A percentile compares a stretch with the other conserved stretches of the same genome.
These are phyloP conservation scores for Lactarius pseudohatsudake DNA, from an alignment of 768 basidiomycete species.

Conservation along the genomic window DNA sequence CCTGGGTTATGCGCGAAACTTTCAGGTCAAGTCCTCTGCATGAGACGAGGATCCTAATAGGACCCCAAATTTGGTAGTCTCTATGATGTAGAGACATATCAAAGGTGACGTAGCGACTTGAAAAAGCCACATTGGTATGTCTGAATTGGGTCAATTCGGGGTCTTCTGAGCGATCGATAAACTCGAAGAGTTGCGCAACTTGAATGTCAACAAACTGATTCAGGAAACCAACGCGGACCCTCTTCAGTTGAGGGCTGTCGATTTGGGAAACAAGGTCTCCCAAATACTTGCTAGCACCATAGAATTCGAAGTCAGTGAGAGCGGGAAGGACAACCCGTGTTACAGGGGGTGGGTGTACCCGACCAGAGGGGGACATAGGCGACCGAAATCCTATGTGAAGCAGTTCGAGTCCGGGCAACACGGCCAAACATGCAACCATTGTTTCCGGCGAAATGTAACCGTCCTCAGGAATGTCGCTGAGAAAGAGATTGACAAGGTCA, in stretches of 20 bases:
- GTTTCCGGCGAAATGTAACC: neutral
- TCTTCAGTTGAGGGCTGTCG: neutral
- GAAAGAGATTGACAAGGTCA: neutral
- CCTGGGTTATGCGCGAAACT: neutral
- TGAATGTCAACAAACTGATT: neutral
- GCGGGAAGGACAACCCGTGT: neutral
- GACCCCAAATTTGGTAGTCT: neutral
- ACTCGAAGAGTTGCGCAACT: neutral
- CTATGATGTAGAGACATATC: neutral
- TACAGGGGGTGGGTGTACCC: neutral
- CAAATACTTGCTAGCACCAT: conserved; percentile 5
- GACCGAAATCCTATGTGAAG: neutral
- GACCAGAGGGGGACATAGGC: neutral
- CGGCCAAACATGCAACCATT: neutral
- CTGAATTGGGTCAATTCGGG: neutral
- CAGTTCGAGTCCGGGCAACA: neutral
- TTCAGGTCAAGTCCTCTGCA: neutral
- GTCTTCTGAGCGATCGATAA: neutral
- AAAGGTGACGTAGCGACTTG: neutral
- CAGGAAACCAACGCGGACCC: neutral
- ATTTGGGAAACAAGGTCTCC: conserved; percentile 11
- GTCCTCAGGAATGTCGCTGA: neutral
- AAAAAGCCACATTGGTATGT: neutral
- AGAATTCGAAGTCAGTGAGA: conserved; percentile 3
- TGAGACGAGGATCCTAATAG: neutral